These are phyloP conservation scores for Aaosphaeria pasadenensis DNA, from an alignment of 2,329 filamentous ascomycete genomes.

Conservation along the genomic window DNA sequence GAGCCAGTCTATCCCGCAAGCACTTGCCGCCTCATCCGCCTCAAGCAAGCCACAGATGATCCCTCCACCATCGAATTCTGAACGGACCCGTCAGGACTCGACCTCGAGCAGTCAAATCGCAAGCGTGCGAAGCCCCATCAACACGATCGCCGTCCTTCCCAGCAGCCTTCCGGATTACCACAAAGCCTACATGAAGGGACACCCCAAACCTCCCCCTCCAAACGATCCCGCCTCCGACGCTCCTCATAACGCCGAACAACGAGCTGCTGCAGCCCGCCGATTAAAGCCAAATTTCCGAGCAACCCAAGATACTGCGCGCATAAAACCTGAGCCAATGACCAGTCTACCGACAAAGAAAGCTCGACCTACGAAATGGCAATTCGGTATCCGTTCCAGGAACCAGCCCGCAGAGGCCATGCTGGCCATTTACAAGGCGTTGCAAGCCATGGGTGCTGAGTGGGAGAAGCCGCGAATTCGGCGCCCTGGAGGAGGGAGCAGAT, in stretches of 20 bases:
- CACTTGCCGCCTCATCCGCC: constrained; percentile 28
- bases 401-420: constrained; percentile 90
- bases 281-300: constrained; percentile 82
- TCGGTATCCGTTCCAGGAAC: constrained; percentile 92
- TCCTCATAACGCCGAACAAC: constrained; percentile 59
- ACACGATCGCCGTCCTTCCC: constrained; percentile 87
- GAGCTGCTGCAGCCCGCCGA: constrained; percentile 74
- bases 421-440: constrained; percentile 89
- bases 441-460: constrained; percentile 87
- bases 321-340: constrained; percentile 55
- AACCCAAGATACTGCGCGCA: constrained; percentile 55
- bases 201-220: constrained; percentile 33
- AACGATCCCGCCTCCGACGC: constrained; percentile 38
- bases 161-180: constrained; percentile 90
- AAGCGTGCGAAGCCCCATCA: constrained; percentile 48
- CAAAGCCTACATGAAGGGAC: constrained; percentile 79
- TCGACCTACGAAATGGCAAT: constrained; percentile 92
- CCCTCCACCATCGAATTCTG: constrained; percentile 25
- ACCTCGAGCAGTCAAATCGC: constrained; percentile 40
- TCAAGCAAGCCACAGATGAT: constrained; percentile 33
- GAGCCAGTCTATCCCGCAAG: constrained; percentile 29
- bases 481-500: constrained; percentile 39
- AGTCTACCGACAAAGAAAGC: constrained; percentile 63
- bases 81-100: constrained; percentile 44
- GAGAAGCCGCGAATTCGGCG: constrained; percentile 52